Base-by-base conservation (phyloP, 129 eudicot species). In the Centrapalus pauciflorus region DNA sequence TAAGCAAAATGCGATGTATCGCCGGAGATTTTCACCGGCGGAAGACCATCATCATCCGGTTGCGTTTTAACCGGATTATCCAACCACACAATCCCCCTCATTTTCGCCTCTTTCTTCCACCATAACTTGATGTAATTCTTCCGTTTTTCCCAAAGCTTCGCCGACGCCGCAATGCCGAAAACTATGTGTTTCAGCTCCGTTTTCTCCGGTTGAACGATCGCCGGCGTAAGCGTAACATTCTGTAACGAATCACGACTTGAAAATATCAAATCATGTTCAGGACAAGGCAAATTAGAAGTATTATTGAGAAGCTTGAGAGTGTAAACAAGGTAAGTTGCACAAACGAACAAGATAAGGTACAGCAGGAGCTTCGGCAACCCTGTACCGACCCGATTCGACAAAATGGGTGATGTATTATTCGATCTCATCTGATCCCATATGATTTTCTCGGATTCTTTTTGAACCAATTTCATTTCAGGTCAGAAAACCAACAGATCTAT, bases 41-140 rank as follows among this genome's bases (percentile, higher is more conserved):
- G 98, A 3, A 92, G 73, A 7, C 33, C 51, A 17, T 83, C 88
- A 17, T 83, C 88, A n/a, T 75, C 74, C 28, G 41, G 52, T 20
- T 19, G 35, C 20, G 80, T 74, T 61, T 70, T 67, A 7, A 92
- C 95, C 3, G 66, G 68, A 19, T 60, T 78, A 40, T 92, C 98
- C 3, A 92, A 64, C 98, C 98, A 92, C 12, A 92, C 98, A 24
- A 84, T 72, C 4, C 98, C 98, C 74, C 95, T 72, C 98, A 92
- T 92, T 46, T 67, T 58, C 20, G 70, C 51, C 26, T 79, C 77
- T 2, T 83, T 84, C 27, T 80, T 81, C 91, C 96, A 92, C 98
- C 98, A 92, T 0, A 88, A 54, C 77, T 80, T 92, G 7, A 92
- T 88, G 80, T 92, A 92, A 62, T 83, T 83, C 40, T 84, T 83